These are phyloP conservation scores for Auriscalpium orientale DNA, from an alignment of 768 basidiomycete genomes.

Conservation along the genomic window DNA sequence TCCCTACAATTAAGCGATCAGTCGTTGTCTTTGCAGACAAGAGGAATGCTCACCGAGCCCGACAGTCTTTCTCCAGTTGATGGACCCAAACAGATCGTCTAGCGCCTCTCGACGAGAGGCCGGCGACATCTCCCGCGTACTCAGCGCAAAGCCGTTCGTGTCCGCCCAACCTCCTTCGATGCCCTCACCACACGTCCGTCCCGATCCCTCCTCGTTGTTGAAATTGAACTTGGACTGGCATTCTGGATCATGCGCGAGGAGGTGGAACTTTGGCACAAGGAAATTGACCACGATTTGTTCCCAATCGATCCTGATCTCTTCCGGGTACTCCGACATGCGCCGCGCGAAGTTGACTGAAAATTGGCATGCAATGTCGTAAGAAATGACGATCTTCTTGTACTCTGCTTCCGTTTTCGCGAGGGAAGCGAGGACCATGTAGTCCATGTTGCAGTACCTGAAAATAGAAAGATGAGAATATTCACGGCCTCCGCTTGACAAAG, in stretches of 20 bases:
- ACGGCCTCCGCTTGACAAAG: neutral
- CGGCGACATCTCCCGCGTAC: constrained; percentile 11
- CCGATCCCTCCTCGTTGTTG: constrained; percentile 3
- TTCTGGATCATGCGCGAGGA: constrained; percentile 6
- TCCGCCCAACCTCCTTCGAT: constrained; percentile 13
- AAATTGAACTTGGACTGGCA: constrained; percentile 12
- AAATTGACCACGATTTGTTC: neutral
- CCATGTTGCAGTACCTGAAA: constrained; percentile 17
- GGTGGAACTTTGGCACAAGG: constrained; percentile 7
- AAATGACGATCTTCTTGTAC: neutral
- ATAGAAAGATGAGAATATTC: too few species aligned
- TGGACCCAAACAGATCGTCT: constrained; percentile 3
- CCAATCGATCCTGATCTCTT: neutral
- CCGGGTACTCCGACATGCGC: too few species aligned
- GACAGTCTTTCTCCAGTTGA: constrained; percentile 7
- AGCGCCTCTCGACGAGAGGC: constrained; percentile 6
- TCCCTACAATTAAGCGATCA: neutral
- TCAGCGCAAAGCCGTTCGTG: constrained; percentile 1
- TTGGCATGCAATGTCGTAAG: neutral
- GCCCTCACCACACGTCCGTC: constrained; percentile 14
- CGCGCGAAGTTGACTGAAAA: neutral
- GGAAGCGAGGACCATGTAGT: constrained; percentile 12
- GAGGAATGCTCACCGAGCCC: neutral
- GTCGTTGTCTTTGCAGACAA: too few species aligned
- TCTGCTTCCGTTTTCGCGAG: neutral